Evolutionary conservation across 1,284 basidiomycete species (phyloP), one percentile per base, ranked within the genome.

Genomic region (Exobasidium rhododendri): DNA sequence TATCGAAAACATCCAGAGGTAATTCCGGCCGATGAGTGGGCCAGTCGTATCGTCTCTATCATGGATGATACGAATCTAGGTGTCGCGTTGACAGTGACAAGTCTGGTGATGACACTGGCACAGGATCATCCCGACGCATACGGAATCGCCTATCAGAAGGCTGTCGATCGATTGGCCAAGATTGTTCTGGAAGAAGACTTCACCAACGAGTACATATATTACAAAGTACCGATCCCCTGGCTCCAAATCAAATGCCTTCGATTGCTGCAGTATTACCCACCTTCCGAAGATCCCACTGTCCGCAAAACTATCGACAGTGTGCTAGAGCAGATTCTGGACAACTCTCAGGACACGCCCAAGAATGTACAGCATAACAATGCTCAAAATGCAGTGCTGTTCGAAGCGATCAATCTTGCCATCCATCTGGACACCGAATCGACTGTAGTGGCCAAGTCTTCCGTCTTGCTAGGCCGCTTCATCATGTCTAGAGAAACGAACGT

Each of bases 311-410:
- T 98, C 59, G 86, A 92, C 70, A 86, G 89, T 60, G 90, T 97
- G 22, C 83, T 99, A 40, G 89, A 93, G 75, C 89, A 89, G 2
- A 89, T 94, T 75, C 91, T 98, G 85, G 89, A 89, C 72, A 92
- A 91, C 80, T 92, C 92, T n/a, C 89, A 92, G 29, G 93, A 96
- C 74, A 89, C 89, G 14, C 89, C 92, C 14, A 86, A 92, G 71
- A 97, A 97, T 73, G 90, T 97, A 13, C 96, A 98, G 78, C 96
- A 98, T 79, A 97, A 96, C 80, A 98, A 98, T 73, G 96, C 94
- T 11, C 93, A 96, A 78, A 94, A 97, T 78, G 91, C 96, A 2
- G 88, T 99, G n/a, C 85, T 98, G 7, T 98, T 98, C 74, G 96
- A 99, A 81, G 94, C 94, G 4, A 98, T 98, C 78, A 86, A 93